These are phyloP conservation scores for Ustilago xerochloae DNA, from an alignment of 1,284 basidiomycete genomes.

Conservation along the genomic window DNA sequence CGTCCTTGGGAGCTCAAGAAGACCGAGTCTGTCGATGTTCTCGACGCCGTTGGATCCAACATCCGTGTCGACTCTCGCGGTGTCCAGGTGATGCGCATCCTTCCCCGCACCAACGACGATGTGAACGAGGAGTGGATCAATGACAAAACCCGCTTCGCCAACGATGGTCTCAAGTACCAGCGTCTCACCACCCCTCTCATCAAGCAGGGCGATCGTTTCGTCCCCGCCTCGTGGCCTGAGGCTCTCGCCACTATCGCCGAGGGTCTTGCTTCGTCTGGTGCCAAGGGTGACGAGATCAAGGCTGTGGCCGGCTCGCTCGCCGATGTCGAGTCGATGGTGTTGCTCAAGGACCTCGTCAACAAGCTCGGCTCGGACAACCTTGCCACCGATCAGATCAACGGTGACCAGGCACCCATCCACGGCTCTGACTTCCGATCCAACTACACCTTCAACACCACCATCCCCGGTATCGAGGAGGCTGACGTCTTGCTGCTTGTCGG, in stretches of 20 bases:
- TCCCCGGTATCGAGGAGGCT: slow-evolving; percentile 89
- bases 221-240: slow-evolving; percentile 90
- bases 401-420: slow-evolving; percentile 76
- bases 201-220: slow-evolving; percentile 91
- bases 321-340: slow-evolving; percentile 92
- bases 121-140: slow-evolving; percentile 99
- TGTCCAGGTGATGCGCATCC: slow-evolving; percentile 95
- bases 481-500: slow-evolving; percentile 94
- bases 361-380: slow-evolving; percentile 95
- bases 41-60: slow-evolving; percentile 97
- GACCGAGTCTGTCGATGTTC: slow-evolving; percentile 96
- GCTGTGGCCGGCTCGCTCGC: slow-evolving; percentile 91
- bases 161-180: slow-evolving; percentile 95
- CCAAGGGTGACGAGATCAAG: slow-evolving; percentile 94
- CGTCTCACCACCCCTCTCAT: slow-evolving; percentile 91
- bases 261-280: slow-evolving; percentile 83
- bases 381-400: slow-evolving; percentile 80
- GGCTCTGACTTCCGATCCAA: slow-evolving; percentile 93
- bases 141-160: slow-evolving; percentile 97
- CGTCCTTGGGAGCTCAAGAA: slow-evolving; percentile 99
- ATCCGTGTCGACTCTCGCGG: slow-evolving; percentile 96
- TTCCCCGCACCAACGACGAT: slow-evolving; percentile 95
- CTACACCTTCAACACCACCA: slow-evolving; percentile 96
- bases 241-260: slow-evolving; percentile 83
- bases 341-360: slow-evolving; percentile 93